Conservation (phyloP, 1,284 basidiomycete species). For the Anthracocystis walkeri region DNA sequence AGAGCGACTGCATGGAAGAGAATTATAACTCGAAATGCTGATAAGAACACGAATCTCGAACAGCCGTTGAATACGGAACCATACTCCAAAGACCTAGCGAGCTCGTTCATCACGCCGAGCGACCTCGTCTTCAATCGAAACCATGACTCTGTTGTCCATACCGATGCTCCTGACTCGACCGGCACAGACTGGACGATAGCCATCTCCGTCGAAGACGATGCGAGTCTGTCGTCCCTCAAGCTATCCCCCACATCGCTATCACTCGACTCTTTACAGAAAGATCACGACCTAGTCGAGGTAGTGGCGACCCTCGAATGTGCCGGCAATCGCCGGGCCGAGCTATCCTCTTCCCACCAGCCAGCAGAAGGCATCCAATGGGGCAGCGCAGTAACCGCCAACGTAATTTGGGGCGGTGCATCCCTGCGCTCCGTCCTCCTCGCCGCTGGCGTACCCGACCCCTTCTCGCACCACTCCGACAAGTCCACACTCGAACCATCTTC, state of each 20-base stretch:
- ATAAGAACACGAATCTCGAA: conserved; percentile 16
- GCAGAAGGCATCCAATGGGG: conserved; percentile 55
- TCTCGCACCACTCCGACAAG: conserved; percentile 27
- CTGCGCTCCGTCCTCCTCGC: conserved; percentile 40
- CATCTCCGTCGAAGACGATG: conserved; percentile 24
- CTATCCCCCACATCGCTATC: neutral
- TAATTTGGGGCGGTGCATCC: conserved; percentile 45
- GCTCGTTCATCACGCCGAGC: conserved; percentile 45
- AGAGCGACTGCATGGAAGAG: neutral
- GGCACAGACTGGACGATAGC: conserved; percentile 21
- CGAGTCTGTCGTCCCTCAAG: neutral
- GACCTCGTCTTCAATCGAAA: conserved; percentile 54
- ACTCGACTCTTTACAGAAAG: conserved; percentile 24
- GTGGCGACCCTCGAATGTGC: conserved; percentile 56
- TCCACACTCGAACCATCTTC: conserved; percentile 31
- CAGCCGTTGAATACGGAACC: conserved; percentile 57
- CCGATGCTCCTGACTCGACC: neutral
- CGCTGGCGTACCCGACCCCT: conserved; percentile 48
- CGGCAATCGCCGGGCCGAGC: conserved; percentile 51
- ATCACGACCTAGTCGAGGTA: conserved; percentile 20
- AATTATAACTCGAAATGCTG: neutral
- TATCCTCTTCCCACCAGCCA: conserved; percentile 27
- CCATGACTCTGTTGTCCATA: conserved; percentile 39
- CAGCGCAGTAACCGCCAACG: conserved; percentile 52
- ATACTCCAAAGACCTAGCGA: conserved; percentile 14